phyloP scores from a whole-genome alignment of 306 rosid genomes.

The Chamaecrista fasciculata region DNA sequence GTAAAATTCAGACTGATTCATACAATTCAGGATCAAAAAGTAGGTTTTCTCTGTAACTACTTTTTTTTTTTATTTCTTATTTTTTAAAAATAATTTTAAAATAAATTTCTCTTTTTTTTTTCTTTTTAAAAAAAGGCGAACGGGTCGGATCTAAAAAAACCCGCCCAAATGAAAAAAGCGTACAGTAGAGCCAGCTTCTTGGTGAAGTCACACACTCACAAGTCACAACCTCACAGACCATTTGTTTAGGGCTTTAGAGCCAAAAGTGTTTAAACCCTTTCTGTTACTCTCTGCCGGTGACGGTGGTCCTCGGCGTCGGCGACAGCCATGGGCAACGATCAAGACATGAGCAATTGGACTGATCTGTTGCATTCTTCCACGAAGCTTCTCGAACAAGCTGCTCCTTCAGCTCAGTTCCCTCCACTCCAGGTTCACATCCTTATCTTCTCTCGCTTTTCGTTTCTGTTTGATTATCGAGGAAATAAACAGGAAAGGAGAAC shows the following conservation, averaged over 20 bases:
- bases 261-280: neutral
- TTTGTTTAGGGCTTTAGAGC: neutral
- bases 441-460: neutral
- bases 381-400: constrained; percentile 98
- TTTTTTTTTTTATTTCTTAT: too few species aligned
- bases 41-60: too few species aligned
- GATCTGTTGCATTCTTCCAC: constrained; percentile 92
- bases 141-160: neutral
- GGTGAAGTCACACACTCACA: neutral
- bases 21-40: too few species aligned
- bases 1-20: too few species aligned
- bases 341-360: constrained; percentile 67
- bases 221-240: too few species aligned
- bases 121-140: neutral
- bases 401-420: constrained; percentile 96
- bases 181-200: neutral
- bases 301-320: neutral
- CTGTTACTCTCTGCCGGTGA: neutral
- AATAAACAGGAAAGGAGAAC: neutral
- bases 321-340: constrained; percentile 65
- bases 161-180: neutral
- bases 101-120: too few species aligned
- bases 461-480: constrained; percentile 22
- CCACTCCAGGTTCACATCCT: constrained; percentile 73
- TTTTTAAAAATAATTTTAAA: too few species aligned